Evolutionary conservation across 148 eudicot species (phyloP), one percentile per base, ranked within the genome.

Genomic region (Spergularia bocconei): DNA sequence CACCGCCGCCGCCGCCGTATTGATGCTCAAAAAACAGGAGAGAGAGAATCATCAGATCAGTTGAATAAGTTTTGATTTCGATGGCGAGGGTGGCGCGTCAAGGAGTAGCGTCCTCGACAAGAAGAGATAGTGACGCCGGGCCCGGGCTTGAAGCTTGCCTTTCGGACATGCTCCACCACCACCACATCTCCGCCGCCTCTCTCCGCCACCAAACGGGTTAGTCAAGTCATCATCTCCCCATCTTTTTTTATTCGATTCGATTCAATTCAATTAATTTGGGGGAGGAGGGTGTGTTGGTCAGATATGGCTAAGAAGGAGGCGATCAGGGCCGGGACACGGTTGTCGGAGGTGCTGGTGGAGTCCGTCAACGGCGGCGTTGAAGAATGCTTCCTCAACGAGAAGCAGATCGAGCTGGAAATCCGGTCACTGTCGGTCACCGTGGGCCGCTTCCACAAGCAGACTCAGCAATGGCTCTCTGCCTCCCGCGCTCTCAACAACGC

Each of bases 401-500:
- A 91, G 81, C 87, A 91, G 52, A 91, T 94, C 36, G 97, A 94
- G 78, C 38, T 77, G 23, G 98, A 94, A 80, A 91, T 82, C 19
- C 83, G 96, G 59, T 84, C 92, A 0, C 60, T 94, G 63, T 62
- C 93, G 0, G 80, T 84, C 12, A 84, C 93, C 11, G 69, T 90
- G 65, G 33, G 74, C 16, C 87, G 90, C 1, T 94, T 86, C 74
- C 85, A 79, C 13, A 94, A 86, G 82, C 96, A 91, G 64, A 91
- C 96, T n/a, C 91, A 94, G 68, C 92, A 86, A 71, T 94, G 98
- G 98, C 84, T 94, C 20, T 79, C 88, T 1, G 88, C 93, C 63
- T 90, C 98, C 54, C 91, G 76, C 41, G 79, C 96, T 41, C 83
- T 94, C 66, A 91, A 90, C 73, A 81, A 81, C 65, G 96, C 96